Conservation (phyloP, 176 grass and related monocot species). For the Aegilops sharonensis region DNA sequence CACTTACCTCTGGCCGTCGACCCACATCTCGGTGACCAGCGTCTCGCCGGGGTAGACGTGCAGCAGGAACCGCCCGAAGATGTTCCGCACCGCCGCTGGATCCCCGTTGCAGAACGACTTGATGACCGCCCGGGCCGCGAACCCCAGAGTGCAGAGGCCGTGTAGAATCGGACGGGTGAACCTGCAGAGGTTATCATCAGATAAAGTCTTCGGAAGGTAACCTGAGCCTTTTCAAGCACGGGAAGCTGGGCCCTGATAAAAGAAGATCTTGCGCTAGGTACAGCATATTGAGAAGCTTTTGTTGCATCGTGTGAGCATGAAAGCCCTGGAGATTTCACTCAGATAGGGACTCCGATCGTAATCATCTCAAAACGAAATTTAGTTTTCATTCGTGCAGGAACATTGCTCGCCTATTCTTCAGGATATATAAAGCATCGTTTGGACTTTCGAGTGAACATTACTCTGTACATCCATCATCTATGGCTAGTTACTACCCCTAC, state of each 20-base stretch:
- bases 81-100: constrained; percentile 50
- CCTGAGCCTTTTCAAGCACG: constrained; percentile 5
- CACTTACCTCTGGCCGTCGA: constrained; percentile 63
- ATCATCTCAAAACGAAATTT: not conserved
- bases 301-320: not conserved
- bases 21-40: constrained; percentile 86
- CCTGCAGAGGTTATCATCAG: constrained; percentile 40
- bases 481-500: not conserved
- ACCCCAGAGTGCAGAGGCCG: constrained; percentile 82
- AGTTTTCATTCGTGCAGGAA: not conserved
- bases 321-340: not conserved
- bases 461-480: not conserved
- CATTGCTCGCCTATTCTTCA: not conserved
- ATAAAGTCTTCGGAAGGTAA: constrained; percentile 5
- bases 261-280: not conserved
- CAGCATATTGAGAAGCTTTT: not conserved
- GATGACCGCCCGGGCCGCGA: constrained; percentile 64
- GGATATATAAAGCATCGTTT: not conserved
- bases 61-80: constrained; percentile 79
- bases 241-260: constrained; percentile 13
- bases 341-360: too few relatives aligned
- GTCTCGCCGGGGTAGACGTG: constrained; percentile 82
- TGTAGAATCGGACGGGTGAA: constrained; percentile 84
- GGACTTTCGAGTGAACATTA: not conserved
- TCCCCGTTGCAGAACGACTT: constrained; percentile 77